A percentile compares a stretch with the other conserved stretches of the same genome.
phyloP scores from a whole-genome alignment of 2,329 filamentous ascomycete species.

The Alternaria angustiovoidea region DNA sequence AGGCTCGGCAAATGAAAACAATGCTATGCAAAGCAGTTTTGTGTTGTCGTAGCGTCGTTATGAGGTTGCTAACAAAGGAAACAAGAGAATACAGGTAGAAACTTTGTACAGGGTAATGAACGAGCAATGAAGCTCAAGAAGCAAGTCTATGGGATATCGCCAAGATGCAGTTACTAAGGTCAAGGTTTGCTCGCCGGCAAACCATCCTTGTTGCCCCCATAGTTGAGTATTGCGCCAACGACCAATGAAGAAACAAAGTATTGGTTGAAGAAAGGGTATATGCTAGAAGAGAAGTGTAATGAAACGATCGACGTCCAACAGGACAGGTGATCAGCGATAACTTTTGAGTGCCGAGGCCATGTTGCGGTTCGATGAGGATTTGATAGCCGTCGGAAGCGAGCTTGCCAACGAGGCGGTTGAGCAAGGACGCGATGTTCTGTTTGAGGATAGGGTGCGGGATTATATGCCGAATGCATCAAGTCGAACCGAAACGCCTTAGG shows the following conservation, averaged over 20 bases:
- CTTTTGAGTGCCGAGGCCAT: constrained; percentile 25
- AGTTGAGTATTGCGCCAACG: constrained; percentile 21
- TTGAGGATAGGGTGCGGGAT: constrained; percentile 17
- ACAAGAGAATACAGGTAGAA: constrained; percentile 11
- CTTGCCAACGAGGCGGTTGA: constrained; percentile 10
- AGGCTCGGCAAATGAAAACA: constrained; percentile 1
- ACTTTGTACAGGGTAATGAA: constrained; percentile 18
- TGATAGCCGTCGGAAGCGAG: constrained; percentile 12
- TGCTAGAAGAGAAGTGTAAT: constrained; percentile 24
- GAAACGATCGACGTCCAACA: constrained; percentile 17
- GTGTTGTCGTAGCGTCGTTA: constrained; percentile 33
- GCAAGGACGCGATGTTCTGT: constrained; percentile 12
- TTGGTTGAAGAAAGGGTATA: constrained; percentile 36
- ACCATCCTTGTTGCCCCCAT: constrained; percentile 15
- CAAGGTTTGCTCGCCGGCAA: constrained; percentile 29
- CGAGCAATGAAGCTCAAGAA: constrained; percentile 37
- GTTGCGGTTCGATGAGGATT: constrained; percentile 2
- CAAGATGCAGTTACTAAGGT: constrained; percentile 23
- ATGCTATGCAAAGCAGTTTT: constrained; percentile 21
- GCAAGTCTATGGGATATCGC: constrained; percentile 46
- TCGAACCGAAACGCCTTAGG: constrained; percentile 20
- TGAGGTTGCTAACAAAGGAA: constrained; percentile 20
- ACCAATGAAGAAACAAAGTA: constrained; percentile 19
- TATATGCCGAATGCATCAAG: constrained; percentile 18
- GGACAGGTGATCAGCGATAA: constrained; percentile 20